A percentile compares a stretch with the other conserved stretches of the same genome.
phyloP scores from a whole-genome alignment of 805 yeast genomes.

The Candida awuae region DNA sequence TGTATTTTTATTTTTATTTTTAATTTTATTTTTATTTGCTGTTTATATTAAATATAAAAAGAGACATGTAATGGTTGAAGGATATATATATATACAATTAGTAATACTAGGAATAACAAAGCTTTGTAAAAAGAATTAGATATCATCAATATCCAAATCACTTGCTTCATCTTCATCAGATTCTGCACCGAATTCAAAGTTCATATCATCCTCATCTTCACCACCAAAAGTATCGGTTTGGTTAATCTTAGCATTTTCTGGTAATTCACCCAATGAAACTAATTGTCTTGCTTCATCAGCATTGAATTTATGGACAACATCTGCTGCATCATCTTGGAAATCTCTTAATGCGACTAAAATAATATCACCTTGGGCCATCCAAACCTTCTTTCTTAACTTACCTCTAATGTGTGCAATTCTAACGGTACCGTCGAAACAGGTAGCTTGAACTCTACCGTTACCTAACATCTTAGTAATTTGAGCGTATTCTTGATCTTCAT shows the following conservation, averaged over 20 bases:
- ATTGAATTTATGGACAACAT: slow-evolving; percentile 92
- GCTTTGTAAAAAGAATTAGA: slow-evolving; percentile 35
- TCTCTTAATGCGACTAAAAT: slow-evolving; percentile 94
- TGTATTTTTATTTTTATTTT: no score
- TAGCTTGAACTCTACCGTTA: slow-evolving; percentile 92
- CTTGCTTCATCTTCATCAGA: slow-evolving; percentile 66
- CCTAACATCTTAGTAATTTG: slow-evolving; percentile 98
- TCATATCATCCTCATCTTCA: slow-evolving; percentile 95
- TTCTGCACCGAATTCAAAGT: slow-evolving; percentile 95
- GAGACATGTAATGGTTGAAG: no score
- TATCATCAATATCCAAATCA: slow-evolving; percentile 89
- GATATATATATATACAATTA: not conserved
- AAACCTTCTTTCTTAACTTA: slow-evolving; percentile 96
- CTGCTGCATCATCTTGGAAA: slow-evolving; percentile 97
- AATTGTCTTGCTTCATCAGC: slow-evolving; percentile 97
- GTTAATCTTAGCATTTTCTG: slow-evolving; percentile 93
- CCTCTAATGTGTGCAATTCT: slow-evolving; percentile 99
- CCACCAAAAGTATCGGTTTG: slow-evolving; percentile 96
- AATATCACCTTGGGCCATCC: slow-evolving; percentile 99
- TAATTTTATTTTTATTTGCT: no score
- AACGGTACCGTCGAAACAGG: slow-evolving; percentile 88
- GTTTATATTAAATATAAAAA: no score
- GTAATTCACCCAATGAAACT: slow-evolving; percentile 93
- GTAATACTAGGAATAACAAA: not conserved
- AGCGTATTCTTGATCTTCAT: slow-evolving; percentile 97